Evolutionary conservation across 306 rosid species (phyloP).

Genomic region (Astragalus glycyphyllos): DNA sequence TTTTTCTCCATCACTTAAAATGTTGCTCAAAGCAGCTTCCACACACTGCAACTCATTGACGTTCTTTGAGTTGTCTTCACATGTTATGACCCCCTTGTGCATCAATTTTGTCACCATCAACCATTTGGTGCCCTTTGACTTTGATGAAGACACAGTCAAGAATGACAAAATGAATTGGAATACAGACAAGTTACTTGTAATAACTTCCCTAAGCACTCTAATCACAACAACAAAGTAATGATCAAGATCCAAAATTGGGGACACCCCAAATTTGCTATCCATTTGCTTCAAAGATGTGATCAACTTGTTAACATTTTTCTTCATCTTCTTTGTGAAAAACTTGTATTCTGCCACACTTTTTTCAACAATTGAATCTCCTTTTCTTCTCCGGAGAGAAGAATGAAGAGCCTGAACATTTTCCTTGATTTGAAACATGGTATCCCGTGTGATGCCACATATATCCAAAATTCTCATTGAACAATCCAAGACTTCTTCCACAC

Average conservation of each 20-base stretch:
- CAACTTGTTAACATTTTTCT: neutral
- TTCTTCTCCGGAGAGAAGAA: constrained; percentile 13
- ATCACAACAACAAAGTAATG: neutral
- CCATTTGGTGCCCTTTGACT: constrained; percentile 2
- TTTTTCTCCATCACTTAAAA: constrained; percentile 1
- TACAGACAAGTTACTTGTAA: neutral
- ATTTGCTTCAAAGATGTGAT: neutral
- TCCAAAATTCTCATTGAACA: constrained; percentile 7
- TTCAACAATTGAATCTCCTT: constrained; percentile 25
- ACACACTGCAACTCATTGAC: constrained; percentile 5
- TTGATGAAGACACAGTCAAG: neutral
- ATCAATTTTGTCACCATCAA: neutral
- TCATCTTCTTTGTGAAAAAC: constrained; percentile 11
- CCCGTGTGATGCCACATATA: constrained; percentile 6
- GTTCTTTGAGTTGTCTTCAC: neutral
- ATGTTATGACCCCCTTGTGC: constrained; percentile 9
- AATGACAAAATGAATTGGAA: constrained; percentile 25
- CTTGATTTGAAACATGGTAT: constrained; percentile 15
- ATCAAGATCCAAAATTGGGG: constrained; percentile 12
- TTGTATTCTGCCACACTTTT: constrained; percentile 10
- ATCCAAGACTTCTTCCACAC: constrained; percentile 1
- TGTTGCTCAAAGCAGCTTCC: neutral
- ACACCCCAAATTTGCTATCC: constrained; percentile 15
- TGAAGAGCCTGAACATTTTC: constrained; percentile 17
- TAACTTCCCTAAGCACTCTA: constrained; percentile 13